phyloP scores from a whole-genome alignment of 495 filamentous ascomycete genomes.

The Physcia stellaris region DNA sequence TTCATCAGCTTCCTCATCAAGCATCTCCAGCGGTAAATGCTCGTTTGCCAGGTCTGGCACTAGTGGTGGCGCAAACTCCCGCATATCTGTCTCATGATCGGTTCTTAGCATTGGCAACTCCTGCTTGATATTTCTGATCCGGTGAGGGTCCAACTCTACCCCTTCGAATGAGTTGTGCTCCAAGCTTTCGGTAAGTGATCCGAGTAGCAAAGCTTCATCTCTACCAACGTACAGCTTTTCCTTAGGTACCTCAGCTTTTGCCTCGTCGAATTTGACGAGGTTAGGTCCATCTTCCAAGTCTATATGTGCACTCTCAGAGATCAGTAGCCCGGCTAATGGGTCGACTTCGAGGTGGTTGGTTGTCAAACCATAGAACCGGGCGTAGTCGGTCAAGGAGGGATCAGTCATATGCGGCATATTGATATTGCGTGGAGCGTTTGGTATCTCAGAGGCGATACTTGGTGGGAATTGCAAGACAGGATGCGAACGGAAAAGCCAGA shows the following conservation, averaged over 20 bases:
- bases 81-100: slow-evolving; percentile 33
- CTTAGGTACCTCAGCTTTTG: neutral
- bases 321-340: slow-evolving; percentile 11
- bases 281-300: slow-evolving; percentile 2
- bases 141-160: slow-evolving; percentile 19
- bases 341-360: slow-evolving; percentile 16
- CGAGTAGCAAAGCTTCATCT: slow-evolving; percentile 16
- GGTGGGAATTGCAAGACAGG: no score
- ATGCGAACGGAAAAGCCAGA: no score
- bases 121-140: slow-evolving; percentile 25
- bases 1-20: slow-evolving; percentile 34
- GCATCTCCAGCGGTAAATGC: slow-evolving; percentile 27
- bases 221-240: slow-evolving; percentile 13
- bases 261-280: neutral
- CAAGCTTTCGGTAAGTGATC: slow-evolving; percentile 15
- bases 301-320: neutral
- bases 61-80: slow-evolving; percentile 17
- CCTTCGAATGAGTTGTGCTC: slow-evolving; percentile 11
- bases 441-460: no score
- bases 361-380: slow-evolving; percentile 26
- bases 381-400: slow-evolving; percentile 29
- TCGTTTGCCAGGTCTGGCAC: slow-evolving; percentile 11
- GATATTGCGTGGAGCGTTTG: no score
- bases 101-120: slow-evolving; percentile 37
- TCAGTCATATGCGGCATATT: slow-evolving; percentile 14